phyloP scores from a whole-genome alignment of 257 asterid species.

The Solanum sejunctum region DNA sequence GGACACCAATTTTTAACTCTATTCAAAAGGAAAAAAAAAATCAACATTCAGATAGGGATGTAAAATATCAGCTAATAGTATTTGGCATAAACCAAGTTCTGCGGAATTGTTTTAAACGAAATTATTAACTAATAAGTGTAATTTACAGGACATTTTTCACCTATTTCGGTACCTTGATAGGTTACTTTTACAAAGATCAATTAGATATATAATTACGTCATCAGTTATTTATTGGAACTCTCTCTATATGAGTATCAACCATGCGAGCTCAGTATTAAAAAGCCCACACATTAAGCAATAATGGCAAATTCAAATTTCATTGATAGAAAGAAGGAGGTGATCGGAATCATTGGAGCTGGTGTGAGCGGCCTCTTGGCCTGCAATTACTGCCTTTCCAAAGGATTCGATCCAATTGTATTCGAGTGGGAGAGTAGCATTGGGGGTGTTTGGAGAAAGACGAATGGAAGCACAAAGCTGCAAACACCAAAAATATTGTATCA shows the following conservation, averaged over 20 bases:
- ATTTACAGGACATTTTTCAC: too few relatives aligned
- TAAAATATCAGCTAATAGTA: neutral
- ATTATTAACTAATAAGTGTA: too few relatives aligned
- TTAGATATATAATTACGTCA: too few relatives aligned
- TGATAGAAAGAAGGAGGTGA: slow-evolving; percentile 4
- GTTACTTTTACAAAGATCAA: too few relatives aligned
- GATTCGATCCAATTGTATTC: slow-evolving; percentile 31
- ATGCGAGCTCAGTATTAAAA: too few relatives aligned
- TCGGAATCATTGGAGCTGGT: slow-evolving; percentile 44
- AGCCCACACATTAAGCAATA: too few relatives aligned
- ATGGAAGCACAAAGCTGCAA: neutral
- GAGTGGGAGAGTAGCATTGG: slow-evolving; percentile 22
- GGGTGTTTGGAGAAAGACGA: slow-evolving; percentile 20
- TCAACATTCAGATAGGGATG: neutral
- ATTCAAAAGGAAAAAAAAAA: neutral
- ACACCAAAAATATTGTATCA: slow-evolving; percentile 16
- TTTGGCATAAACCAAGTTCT: too few relatives aligned
- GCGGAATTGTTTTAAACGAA: too few relatives aligned
- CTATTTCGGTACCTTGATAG: too few relatives aligned
- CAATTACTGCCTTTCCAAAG: slow-evolving; percentile 30
- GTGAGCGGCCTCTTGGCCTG: slow-evolving; percentile 47
- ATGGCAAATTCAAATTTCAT: neutral
- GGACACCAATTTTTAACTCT: neutral
- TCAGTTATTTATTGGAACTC: too few relatives aligned
- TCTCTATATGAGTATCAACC: too few relatives aligned